A percentile compares a stretch with the other conserved stretches of the same genome.
Conservation (phyloP, 305 asterid species). For the Lippia alba region DNA sequence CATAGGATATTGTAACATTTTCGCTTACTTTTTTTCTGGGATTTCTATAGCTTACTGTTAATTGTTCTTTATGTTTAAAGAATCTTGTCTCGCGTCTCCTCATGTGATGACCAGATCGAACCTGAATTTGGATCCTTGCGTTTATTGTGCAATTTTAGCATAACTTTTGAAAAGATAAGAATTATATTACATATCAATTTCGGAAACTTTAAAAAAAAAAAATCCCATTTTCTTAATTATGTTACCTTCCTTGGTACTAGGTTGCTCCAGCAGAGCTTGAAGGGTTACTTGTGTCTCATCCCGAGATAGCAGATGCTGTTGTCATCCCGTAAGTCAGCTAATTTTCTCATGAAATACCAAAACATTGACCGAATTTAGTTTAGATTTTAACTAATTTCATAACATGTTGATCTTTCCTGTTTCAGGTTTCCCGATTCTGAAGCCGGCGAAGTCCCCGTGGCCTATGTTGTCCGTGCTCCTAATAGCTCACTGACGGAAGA, state of each 20-base stretch:
- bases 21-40: not conserved
- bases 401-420: not conserved
- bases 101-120: constrained; percentile 15
- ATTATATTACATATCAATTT: constrained; percentile 80
- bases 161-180: constrained; percentile 50
- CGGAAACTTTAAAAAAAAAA: constrained; percentile 57
- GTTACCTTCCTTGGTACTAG: constrained; percentile 39
- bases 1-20: too few species aligned
- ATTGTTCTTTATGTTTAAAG: not conserved
- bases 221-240: constrained; percentile 59
- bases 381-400: not conserved
- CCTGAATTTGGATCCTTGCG: not conserved
- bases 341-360: not conserved
- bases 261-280: constrained; percentile 99
- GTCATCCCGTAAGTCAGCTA: constrained; percentile 81
- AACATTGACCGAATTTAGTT: not conserved
- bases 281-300: constrained; percentile 91
- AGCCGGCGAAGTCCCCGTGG: constrained; percentile 96
- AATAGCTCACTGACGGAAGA: constrained; percentile 86
- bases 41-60: not conserved
- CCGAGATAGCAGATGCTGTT: constrained; percentile 90
- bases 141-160: too few species aligned
- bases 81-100: not conserved
- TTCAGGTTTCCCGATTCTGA: constrained; percentile 88
- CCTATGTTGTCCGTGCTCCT: constrained; percentile 87